Base-by-base conservation (phyloP, 1,284 basidiomycete genomes). In the Melampsora americana region DNA sequence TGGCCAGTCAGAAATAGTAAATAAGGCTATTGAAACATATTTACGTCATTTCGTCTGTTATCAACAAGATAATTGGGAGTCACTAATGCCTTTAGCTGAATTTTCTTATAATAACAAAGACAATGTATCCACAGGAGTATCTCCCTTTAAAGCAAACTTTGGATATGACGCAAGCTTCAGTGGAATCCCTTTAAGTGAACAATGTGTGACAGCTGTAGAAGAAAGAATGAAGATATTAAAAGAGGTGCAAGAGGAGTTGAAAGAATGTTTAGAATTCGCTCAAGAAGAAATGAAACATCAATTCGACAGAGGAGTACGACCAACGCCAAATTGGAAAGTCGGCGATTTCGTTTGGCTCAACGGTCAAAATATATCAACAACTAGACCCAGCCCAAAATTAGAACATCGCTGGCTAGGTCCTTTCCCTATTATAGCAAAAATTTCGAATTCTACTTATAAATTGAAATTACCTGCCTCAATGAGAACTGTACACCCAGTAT, bases 131-230 rank as follows among this genome's bases (percentile, higher is more conserved):
- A 62, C 12, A 2, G 60, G 60, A 30, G 9, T 62, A 1, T 62
- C 60, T 32, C 60, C 60, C 5, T 62, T 62, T 26, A 62, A 62
- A 9, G 60, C 60, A 2, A 62, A 62, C 60, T 62, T 23, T n/a
- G 23, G 60, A 28, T 62, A 23, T 39, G 39, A 62, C 26, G 11
- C 23, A 1, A 14, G 16, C 6, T 62, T 32, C n/a, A 30, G n/a
- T 4, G n/a, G 11, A 23, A 61, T 7, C 7, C 59, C 59, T 1
- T 16, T 1, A 2, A 16, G 26, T 9, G 26, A 62, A 30, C 60
- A 62, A 26, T 62, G 62, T 9, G 1, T 65, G 14, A 26, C 62
- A 12, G 32, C 12, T 12, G 32, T 20, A 1, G 28, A 9, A 42
- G 30, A 65, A 5, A 6, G 32, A 39, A 3, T 65, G 7, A 28